Evolutionary conservation across 768 basidiomycete species (phyloP).

Genomic region (Kwoniella shandongensis): DNA sequence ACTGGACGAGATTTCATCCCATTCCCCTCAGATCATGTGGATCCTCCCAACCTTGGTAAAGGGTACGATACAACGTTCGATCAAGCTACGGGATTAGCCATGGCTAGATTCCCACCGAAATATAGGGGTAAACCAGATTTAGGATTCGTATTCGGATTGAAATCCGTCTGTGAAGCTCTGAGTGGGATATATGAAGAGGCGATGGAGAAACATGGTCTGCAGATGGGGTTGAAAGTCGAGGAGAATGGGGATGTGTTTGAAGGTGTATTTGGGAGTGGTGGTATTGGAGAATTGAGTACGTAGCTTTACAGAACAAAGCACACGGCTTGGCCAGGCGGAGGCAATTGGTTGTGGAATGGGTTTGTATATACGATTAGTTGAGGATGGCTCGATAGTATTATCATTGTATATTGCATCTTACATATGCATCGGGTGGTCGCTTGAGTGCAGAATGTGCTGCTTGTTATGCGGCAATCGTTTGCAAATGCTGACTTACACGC

Average conservation of each 20-base stretch:
- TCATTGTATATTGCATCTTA: slow-evolving; percentile 20
- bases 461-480: too few relatives aligned
- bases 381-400: not conserved
- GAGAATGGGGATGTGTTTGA: slow-evolving; percentile 45
- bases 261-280: slow-evolving; percentile 15
- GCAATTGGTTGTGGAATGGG: not conserved
- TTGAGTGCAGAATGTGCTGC: not conserved
- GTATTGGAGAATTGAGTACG: slow-evolving; percentile 30
- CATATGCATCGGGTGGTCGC: slow-evolving; percentile 11
- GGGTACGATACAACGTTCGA: slow-evolving; percentile 83
- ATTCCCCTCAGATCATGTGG: slow-evolving; percentile 58
- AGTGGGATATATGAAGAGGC: slow-evolving; percentile 87
- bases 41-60: slow-evolving; percentile 57
- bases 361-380: not conserved
- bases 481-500: too few relatives aligned
- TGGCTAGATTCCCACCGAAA: slow-evolving; percentile 92
- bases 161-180: slow-evolving; percentile 71
- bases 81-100: slow-evolving; percentile 74
- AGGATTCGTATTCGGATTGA: slow-evolving; percentile 88
- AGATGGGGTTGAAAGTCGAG: slow-evolving; percentile 1
- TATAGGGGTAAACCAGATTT: slow-evolving; percentile 85
- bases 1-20: slow-evolving; percentile 88
- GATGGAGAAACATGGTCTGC: slow-evolving; percentile 65
- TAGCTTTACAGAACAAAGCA: not conserved
- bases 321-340: not conserved